Evolutionary conservation across 306 rosid species (phyloP), one percentile per base, ranked within the genome.

Genomic region (Sicyos baderoa): DNA sequence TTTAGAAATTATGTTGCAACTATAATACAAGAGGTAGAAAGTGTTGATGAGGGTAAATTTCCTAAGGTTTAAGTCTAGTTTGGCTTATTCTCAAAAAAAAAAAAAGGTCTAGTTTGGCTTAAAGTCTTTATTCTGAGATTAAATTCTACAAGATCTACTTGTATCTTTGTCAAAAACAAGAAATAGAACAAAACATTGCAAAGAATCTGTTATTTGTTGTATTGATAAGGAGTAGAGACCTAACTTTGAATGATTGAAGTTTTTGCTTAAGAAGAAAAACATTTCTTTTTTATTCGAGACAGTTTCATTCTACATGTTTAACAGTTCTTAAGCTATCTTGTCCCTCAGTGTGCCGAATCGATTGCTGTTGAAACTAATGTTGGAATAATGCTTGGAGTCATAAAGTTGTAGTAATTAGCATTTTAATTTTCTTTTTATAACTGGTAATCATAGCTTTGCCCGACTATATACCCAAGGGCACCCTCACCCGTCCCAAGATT

Each of bases 131-230:
- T 59, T 7, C 47, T 15, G 47, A 15, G 18, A 14, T 57, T 14
- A 25, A 6, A 25, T 23, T 25, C 8, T 25, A 3, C 15, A 5
- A 13, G 42, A 7, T 25, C 42, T 10, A 14, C 42, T 57, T 57
- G 44, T 57, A 58, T 27, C 45, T 13, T 32, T 59, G 10, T 32
- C 47, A 35, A n/a, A 27, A 32, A 60, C 47, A 16, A n/a, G 67
- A 35, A 16, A 60, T 29, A 60, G 8, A 60, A 60, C 23, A 60
- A 60, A 60, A 35, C 48, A 60, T 60, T 32, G 67, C 15, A 16
- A 35, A 5, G 29, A 63, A 63, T 62, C 23, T 37, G 51, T 40
- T 40, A 14, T 62, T 9, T 35, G 6, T 17, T 42, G 29, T 63
- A 11, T 19, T 37, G 27, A 63, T 63, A 1, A 9, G 27, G 17